phyloP scores from a whole-genome alignment of 2,329 filamentous ascomycete genomes.

The Ambrosiella beaveri region DNA sequence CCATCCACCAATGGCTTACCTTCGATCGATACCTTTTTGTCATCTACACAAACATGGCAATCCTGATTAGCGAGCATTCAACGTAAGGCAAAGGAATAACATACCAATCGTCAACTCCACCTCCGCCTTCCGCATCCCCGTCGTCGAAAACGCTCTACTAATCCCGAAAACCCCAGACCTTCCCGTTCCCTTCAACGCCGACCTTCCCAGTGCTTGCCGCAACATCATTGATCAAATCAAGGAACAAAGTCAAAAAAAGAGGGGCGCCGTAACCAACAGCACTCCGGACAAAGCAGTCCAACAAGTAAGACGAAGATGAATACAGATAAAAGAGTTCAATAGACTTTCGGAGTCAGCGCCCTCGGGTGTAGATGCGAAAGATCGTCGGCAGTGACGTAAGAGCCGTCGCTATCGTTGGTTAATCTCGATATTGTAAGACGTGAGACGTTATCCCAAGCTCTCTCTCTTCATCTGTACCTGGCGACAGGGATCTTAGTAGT shows the following conservation, averaged over 20 bases:
- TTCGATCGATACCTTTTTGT: conserved; percentile 96
- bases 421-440: conserved; percentile 1
- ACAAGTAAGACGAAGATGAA: neutral
- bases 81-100: conserved; percentile 12
- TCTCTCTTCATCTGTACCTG: neutral
- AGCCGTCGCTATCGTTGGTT: neutral
- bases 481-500: neutral
- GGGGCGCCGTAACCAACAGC: neutral
- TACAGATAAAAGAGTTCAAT: neutral
- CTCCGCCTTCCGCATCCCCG: conserved; percentile 63
- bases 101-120: conserved; percentile 91
- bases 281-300: neutral
- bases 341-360: too few species aligned
- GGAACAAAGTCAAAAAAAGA: neutral
- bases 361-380: neutral
- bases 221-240: conserved; percentile 35
- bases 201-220: conserved; percentile 49
- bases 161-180: conserved; percentile 33
- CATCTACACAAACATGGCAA: conserved; percentile 40
- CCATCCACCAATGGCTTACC: conserved; percentile 35
- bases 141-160: conserved; percentile 68
- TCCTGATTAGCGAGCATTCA: conserved; percentile 19
- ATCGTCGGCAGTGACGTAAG: neutral
- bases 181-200: conserved; percentile 48
- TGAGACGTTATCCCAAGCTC: neutral